Evolutionary conservation across 129 eudicot genomes (phyloP).

Genomic region (Scalesia atractyloides): DNA sequence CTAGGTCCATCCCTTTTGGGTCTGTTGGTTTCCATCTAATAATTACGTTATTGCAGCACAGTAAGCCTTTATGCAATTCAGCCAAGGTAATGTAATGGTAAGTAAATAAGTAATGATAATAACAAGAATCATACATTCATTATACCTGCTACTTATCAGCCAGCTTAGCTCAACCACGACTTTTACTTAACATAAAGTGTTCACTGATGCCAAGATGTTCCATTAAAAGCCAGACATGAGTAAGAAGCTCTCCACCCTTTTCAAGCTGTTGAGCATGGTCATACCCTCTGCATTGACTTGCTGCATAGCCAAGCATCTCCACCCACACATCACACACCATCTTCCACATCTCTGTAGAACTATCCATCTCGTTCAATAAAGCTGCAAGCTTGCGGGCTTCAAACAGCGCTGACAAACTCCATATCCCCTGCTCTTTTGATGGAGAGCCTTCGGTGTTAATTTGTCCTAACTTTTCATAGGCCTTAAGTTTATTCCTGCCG

Average conservation of each 20-base stretch:
- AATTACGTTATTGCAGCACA: too few relatives aligned
- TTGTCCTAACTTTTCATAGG: conserved; percentile 26
- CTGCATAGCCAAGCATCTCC: conserved; percentile 47
- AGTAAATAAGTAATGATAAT: too few relatives aligned
- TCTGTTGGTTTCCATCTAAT: too few relatives aligned
- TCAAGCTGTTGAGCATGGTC: conserved; percentile 52
- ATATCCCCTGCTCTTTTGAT: conserved; percentile 39
- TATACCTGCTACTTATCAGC: conserved; percentile 20
- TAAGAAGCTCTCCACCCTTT: conserved; percentile 43
- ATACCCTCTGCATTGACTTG: conserved; percentile 43
- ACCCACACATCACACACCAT: conserved; percentile 46
- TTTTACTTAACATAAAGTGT: conserved; percentile 39
- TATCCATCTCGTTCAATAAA: conserved; percentile 6
- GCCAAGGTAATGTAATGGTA: too few relatives aligned
- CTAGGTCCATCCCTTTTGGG: too few relatives aligned
- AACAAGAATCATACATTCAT: neutral
- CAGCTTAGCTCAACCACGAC: conserved; percentile 43
- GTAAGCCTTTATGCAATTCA: too few relatives aligned
- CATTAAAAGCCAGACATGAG: conserved; percentile 51
- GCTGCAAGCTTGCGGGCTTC: conserved; percentile 47
- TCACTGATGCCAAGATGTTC: conserved; percentile 48
- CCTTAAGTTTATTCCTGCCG: conserved; percentile 21
- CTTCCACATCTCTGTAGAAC: conserved; percentile 30
- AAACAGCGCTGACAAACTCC: conserved; percentile 50
- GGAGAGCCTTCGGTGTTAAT: conserved; percentile 42